Evolutionary conservation across 345 rosid genomes (phyloP), one percentile per base, ranked within the genome.

Genomic region (Barbarea vulgaris): DNA sequence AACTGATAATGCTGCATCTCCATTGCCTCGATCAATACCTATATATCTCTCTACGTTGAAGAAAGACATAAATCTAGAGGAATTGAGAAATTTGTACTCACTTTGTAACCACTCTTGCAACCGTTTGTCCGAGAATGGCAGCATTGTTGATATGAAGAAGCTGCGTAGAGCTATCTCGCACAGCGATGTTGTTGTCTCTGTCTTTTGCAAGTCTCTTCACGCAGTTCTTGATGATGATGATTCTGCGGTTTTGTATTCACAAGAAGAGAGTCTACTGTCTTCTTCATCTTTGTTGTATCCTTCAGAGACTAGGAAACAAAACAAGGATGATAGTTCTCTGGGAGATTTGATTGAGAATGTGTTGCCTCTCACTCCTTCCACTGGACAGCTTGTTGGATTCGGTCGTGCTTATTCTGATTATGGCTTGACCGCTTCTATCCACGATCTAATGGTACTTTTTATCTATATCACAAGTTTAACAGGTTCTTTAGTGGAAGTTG

Each of bases 351-450:
- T 89, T 73, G 83, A 67, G 57, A 80, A 74, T 64, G 60, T 80
- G 57, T 13, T 75, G 73, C 89, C 87, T 11, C 83, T 84, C 36
- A 83, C 70, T 33, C 96, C 97, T 64, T 75, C 79, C 30, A 76
- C 79, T 52, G 88, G 88, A 18, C 37, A 73, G 76, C 81, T 91
- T 47, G 93, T 94, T 59, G 98, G 95, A 24, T 88, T 94, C 36
- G 96, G 96, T 34, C 87, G 96, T 37, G 97, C 91, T 4, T 89
- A 91, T 77, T 89, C 97, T 70, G 97, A 94, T 76, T 9, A 65
- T 37, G 89, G 91, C 63, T 84, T 94, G 84, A 91, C 96, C 12
- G 97, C 98, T 62, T 86, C 98, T 58, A 84, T 94, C 46, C 77
- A 85, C 31, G 96, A 94, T 82, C 83, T 91, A 53, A 83, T 90